Base-by-base conservation (phyloP, 495 filamentous ascomycete species). In the Mycothermus thermophilus region DNA sequence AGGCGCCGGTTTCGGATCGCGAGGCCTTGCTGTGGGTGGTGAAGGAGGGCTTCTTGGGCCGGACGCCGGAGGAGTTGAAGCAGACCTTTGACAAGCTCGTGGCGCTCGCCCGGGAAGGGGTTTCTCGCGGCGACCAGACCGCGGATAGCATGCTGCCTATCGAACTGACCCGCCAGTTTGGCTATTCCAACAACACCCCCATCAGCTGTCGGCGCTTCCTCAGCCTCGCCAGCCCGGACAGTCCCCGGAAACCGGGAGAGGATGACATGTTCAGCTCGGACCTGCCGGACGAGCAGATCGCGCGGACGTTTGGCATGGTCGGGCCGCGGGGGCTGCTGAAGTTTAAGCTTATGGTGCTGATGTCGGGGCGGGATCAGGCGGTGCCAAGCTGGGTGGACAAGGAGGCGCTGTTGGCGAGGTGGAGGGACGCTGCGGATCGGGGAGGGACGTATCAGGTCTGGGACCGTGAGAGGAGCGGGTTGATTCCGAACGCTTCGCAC, bases 231-330 rank as follows among this genome's bases (percentile, higher is more conserved):
- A 72, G 67, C 32, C 72, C 70, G 1, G 66, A 67, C 57, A 69
- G 18, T 51, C 64, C 41, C 47, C 54, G 37, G 5, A 32, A 38
- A 19, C 66, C 62, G 4, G 70, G 75, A 8, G 72, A 73, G 25
- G 83, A 90, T 55, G 83, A 90, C 52, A 69, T 77, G 37, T 90
- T 87, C 54, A 79, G 73, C 42, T 78, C 74, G 6, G 83, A 87
- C 52, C 51, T 85, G 34, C 52, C 44, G 5, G 72, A 79, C 22
- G 52, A 67, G 43, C 52, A 67, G 30, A 52, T 83, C 35, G 33
- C 41, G 30, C 47, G 60, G 40, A 80, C 69, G 5, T 86, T 86
- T 62, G 83, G 82, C 1, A 51, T 32, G 35, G 55, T 83, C 21
- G 61, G 60, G 4, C 38, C 52, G 19, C 39, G 52, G 17, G 67